These are phyloP conservation scores for Rutstroemia sp. DNA, from an alignment of 2,329 filamentous ascomycete genomes.

Conservation along the genomic window DNA sequence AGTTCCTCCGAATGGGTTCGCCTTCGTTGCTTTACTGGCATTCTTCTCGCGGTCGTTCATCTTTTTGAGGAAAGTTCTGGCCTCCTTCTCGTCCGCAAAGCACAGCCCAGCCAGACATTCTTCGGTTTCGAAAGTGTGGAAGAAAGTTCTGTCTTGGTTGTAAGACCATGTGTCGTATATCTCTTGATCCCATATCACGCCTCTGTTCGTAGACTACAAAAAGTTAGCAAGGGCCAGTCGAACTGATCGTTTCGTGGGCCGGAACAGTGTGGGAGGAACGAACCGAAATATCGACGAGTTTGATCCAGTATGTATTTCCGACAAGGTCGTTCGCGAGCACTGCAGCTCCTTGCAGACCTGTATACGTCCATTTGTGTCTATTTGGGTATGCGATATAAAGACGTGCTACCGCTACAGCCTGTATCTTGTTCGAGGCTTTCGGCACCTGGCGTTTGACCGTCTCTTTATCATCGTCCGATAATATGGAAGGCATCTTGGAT, in stretches of 20 bases:
- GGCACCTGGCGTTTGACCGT: conserved; percentile 92
- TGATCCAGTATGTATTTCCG: conserved; percentile 94
- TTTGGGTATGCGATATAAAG: conserved; percentile 91
- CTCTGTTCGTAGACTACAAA: conserved; percentile 61
- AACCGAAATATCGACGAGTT: conserved; percentile 94
- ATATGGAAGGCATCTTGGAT: conserved; percentile 39
- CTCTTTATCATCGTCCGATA: conserved; percentile 91
- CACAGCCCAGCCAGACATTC: conserved; percentile 84
- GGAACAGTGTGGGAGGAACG: conserved; percentile 30
- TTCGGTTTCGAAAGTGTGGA: conserved; percentile 95
- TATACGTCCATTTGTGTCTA: conserved; percentile 83
- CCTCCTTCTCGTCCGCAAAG: conserved; percentile 96
- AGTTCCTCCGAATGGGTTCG: conserved; percentile 62
- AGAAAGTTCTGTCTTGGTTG: conserved; percentile 96
- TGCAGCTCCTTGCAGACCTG: conserved; percentile 82
- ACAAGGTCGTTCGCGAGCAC: conserved; percentile 92
- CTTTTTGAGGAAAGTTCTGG: conserved; percentile 94
- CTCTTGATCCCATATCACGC: conserved; percentile 95
- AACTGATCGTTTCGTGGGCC: not conserved
- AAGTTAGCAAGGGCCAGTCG: conserved; percentile 12
- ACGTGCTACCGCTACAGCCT: conserved; percentile 85
- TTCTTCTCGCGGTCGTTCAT: conserved; percentile 95
- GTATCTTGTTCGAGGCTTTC: conserved; percentile 94
- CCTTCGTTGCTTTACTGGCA: conserved; percentile 77
- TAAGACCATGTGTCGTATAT: conserved; percentile 93